Conservation (phyloP, 2,329 filamentous ascomycete species). For the Coniochaeta ligniaria region DNA sequence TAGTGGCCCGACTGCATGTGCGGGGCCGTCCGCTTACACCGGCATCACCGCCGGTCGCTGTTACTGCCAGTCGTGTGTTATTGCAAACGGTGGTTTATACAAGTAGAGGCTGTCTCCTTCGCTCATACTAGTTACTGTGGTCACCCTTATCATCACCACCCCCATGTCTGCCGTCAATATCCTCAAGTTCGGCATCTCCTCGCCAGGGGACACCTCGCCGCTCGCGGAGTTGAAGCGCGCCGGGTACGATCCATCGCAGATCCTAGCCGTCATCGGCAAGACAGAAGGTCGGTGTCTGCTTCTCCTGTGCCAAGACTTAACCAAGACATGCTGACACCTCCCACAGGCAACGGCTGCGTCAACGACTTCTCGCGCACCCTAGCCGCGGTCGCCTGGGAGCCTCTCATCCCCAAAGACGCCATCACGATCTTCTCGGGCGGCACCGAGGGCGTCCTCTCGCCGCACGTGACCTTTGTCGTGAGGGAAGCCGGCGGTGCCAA, state of each 20-base stretch:
- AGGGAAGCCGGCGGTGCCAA: constrained; percentile 5
- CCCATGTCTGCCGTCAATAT: constrained; percentile 19
- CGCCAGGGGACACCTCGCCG: constrained; percentile 20
- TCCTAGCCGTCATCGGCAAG: constrained; percentile 23
- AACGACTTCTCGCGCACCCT: constrained; percentile 25
- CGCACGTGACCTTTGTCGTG: constrained; percentile 22
- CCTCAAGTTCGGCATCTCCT: constrained; percentile 21
- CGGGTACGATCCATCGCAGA: constrained; percentile 18
- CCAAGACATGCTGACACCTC: background rate
- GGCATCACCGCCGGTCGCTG: background rate
- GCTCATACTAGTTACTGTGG: no score
- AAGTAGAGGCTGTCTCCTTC: background rate
- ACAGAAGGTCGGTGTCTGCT: constrained; percentile 14
- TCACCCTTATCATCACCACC: background rate
- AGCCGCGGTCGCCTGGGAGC: constrained; percentile 21
- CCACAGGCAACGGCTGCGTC: constrained; percentile 23
- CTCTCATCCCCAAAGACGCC: constrained; percentile 17
- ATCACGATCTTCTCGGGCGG: constrained; percentile 24
- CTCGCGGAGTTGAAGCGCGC: constrained; percentile 16
- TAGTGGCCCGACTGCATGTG: no score
- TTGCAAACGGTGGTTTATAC: background rate
- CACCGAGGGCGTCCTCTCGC: constrained; percentile 22
- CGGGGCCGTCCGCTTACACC: background rate
- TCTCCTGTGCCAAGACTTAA: background rate
- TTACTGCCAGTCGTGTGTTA: no score